A percentile compares a stretch with the other conserved stretches of the same genome.
These are phyloP conservation scores for Cyclospora cayetanensis DNA, from an alignment of 169 alveolate species.

Conservation along the genomic window DNA sequence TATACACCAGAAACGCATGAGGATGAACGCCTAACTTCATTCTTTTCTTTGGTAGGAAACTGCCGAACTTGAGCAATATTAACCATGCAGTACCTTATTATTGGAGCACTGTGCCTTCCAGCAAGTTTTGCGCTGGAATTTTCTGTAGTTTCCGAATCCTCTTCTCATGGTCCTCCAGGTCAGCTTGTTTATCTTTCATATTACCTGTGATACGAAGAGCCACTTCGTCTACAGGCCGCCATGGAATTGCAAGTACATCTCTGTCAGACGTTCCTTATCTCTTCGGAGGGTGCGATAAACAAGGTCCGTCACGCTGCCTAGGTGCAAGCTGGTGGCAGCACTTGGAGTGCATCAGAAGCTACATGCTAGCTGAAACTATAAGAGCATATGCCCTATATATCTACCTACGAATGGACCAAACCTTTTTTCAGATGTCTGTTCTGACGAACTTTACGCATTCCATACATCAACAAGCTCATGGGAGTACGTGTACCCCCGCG, in stretches of 20 bases:
- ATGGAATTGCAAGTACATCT: conserved; percentile 64
- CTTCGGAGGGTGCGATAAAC: conserved; percentile 69
- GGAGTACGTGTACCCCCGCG: conserved; percentile 43
- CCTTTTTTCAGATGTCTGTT: conserved; percentile 49
- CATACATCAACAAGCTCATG: conserved; percentile 67
- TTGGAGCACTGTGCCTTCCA: neutral
- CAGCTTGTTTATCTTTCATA: neutral
- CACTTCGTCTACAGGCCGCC: conserved; percentile 21
- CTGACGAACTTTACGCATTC: conserved; percentile 65
- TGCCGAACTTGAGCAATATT: neutral
- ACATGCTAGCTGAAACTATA: neutral
- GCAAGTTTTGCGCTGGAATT: conserved; percentile 25
- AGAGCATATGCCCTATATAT: neutral
- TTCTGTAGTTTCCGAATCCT: conserved; percentile 32
- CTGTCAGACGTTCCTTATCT: conserved; percentile 51
- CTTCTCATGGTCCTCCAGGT: conserved; percentile 25
- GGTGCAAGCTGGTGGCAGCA: too few species aligned
- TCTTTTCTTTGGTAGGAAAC: neutral
- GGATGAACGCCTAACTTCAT: neutral
- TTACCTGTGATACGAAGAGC: neutral
- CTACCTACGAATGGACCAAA: neutral
- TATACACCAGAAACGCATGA: neutral
- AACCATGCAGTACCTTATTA: neutral
- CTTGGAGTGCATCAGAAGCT: too few species aligned
- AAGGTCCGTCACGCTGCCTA: conserved; percentile 14